Evolutionary conservation across 169 alveolate species (phyloP).

Genomic region (Babesia bigemina): DNA sequence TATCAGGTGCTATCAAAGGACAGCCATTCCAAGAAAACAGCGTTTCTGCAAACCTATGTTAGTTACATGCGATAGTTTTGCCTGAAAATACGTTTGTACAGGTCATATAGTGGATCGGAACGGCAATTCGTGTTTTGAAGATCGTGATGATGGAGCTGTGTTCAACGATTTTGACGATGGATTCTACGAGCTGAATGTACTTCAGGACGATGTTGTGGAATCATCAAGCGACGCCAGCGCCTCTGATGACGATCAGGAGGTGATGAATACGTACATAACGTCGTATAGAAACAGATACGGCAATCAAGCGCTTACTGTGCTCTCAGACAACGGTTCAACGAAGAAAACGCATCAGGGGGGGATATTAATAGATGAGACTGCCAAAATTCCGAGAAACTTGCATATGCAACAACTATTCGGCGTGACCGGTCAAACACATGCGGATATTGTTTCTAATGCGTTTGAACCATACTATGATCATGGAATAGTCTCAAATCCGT

Average conservation of each 20-base stretch:
- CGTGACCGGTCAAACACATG: not conserved
- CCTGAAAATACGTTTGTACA: not conserved
- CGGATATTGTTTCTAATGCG: not conserved
- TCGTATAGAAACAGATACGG: not conserved
- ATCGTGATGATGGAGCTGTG: not conserved
- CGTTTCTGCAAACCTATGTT: constrained; percentile 19
- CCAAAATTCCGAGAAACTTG: not conserved
- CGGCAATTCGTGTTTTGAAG: not conserved
- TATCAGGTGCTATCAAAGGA: constrained; percentile 5
- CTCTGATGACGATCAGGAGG: not conserved
- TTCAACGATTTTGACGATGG: constrained; percentile 34
- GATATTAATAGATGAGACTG: not conserved
- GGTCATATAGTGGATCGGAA: constrained; percentile 18
- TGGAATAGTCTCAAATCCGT: not conserved
- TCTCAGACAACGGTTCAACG: constrained; percentile 3
- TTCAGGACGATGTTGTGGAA: constrained; percentile 9
- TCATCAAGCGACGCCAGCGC: not conserved
- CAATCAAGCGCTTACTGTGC: constrained; percentile 9
- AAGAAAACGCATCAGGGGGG: not conserved
- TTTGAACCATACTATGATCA: constrained; percentile 32
- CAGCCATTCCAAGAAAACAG: constrained; percentile 9
- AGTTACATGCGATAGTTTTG: not conserved
- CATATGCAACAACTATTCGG: constrained; percentile 3
- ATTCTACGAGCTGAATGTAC: constrained; percentile 31
- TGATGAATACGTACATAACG: constrained; percentile 5